Evolutionary conservation across 345 rosid species (phyloP), one percentile per base, ranked within the genome.

Genomic region (Rhizophora apiculata): DNA sequence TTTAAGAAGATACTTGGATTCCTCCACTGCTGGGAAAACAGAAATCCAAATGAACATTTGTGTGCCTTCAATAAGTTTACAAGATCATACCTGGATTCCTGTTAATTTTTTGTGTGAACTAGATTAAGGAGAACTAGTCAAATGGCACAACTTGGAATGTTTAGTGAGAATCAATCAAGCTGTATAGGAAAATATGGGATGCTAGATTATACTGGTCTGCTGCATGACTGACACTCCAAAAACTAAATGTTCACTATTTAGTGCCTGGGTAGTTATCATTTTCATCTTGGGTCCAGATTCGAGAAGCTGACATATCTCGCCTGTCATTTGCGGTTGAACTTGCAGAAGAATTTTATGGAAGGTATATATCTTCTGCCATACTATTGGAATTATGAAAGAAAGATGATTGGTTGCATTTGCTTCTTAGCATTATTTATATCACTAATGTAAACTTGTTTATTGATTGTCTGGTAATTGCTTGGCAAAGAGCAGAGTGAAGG

Each of bases 321-420:
- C 82, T 95, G 67, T 95, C 99, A 78, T 95, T 95, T 82, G 99
- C 99, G 71, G 96, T 90, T 76, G 99, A 95, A 82, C 91, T 95
- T 71, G 99, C 99, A 63, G 99, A 95, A 85, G 99, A 95, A 78
- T 95, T 95, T 80, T 95, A 95, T 79, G 99, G 97, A 85, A 95
- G 99, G 97, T 90, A 75, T 79, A 78, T 34, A 43, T 60, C 60
- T 74, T 67, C 63, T 64, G 37, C 65, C 32, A 22, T 77, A 0
- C 67, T 70, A 49, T 43, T 5, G 68, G 61, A 69, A 32, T 63
- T 48, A 51, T 20, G 22, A 22, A 66, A 66, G 29, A 59, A 61
- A 37, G 58, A 46, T 63, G 30, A 39, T 21, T 73, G 49, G 34
- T 67, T 34, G 63, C 29, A 43, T 48, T 39, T 63, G 37, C 48